Evolutionary conservation across 108 stramenopile species (phyloP).

Genomic region (Hondaea fermentalgiana): DNA sequence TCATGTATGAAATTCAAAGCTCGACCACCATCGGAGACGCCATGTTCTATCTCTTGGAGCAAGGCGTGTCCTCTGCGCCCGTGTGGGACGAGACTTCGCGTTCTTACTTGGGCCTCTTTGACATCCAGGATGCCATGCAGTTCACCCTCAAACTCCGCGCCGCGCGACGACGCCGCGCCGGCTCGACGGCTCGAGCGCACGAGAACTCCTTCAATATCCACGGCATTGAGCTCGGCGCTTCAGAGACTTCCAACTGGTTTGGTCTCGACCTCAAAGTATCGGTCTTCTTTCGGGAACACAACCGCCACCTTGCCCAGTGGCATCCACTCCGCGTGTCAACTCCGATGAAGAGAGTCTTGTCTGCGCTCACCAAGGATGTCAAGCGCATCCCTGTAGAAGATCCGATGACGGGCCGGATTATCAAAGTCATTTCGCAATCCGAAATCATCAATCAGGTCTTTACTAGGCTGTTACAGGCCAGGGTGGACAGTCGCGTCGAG

Average conservation of each 20-base stretch:
- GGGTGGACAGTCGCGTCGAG: not conserved
- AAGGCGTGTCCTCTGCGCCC: not conserved
- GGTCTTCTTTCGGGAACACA: not conserved
- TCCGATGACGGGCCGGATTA: not conserved
- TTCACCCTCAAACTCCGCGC: not conserved
- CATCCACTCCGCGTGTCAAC: not conserved
- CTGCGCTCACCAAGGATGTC: not conserved
- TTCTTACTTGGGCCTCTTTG: not conserved
- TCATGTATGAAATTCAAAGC: not conserved
- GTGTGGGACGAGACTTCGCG: not conserved
- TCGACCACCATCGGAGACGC: not conserved
- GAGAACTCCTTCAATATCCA: not conserved
- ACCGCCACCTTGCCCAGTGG: not conserved
- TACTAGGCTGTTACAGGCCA: not conserved
- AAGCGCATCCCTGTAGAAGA: not conserved
- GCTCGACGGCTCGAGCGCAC: not conserved
- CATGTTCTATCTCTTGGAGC: not conserved
- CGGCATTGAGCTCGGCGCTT: not conserved
- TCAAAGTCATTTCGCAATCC: not conserved
- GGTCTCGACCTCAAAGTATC: not conserved
- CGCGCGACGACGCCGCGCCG: not conserved
- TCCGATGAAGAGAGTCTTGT: not conserved
- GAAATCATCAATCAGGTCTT: constrained; percentile 14
- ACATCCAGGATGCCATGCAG: not conserved
- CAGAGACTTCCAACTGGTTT: not conserved